Percentiles rank a stretch among this genome's conserved stretches.
Conservation (phyloP, 2,329 filamentous ascomycete species). For the Elsinoe ampelina region DNA sequence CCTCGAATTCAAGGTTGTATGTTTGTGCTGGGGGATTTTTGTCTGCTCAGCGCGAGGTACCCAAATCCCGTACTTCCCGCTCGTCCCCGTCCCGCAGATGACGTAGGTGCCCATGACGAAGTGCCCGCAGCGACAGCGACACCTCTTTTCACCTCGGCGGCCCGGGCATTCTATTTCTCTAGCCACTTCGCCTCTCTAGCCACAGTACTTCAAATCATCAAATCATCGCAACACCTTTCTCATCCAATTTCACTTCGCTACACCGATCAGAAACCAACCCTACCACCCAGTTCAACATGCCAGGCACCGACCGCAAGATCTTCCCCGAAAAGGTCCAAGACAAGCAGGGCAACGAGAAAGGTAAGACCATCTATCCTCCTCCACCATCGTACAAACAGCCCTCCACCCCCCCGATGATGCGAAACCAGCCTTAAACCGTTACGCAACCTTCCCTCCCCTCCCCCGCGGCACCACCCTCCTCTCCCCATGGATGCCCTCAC, state of each 20-base stretch:
- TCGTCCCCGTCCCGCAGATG: not conserved
- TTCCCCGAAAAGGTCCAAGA: constrained; percentile 17
- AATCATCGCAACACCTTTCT: not conserved
- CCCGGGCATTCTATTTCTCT: not conserved
- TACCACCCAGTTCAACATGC: constrained; percentile 16
- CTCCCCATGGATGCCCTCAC: too few species aligned
- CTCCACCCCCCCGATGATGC: constrained; percentile 26
- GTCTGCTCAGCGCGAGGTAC: too few species aligned
- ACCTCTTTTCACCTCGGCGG: not conserved
- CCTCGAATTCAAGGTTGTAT: too few species aligned
- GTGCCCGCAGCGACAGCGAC: not conserved
- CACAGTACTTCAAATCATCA: not conserved
- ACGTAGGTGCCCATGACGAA: not conserved
- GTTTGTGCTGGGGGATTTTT: too few species aligned
- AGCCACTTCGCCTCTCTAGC: not conserved
- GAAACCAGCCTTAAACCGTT: not conserved
- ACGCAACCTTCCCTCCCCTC: not conserved
- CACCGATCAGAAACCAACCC: not conserved
- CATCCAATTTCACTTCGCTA: not conserved
- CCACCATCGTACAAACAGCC: constrained; percentile 12
- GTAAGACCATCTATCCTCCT: constrained; percentile 8
- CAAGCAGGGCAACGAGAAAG: constrained; percentile 16
- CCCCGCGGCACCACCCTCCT: too few species aligned
- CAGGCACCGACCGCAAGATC: constrained; percentile 22
- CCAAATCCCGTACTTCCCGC: not conserved